phyloP scores from a whole-genome alignment of 1,139 yeast species.

The Hemisphaericaspora lyxosophila region DNA sequence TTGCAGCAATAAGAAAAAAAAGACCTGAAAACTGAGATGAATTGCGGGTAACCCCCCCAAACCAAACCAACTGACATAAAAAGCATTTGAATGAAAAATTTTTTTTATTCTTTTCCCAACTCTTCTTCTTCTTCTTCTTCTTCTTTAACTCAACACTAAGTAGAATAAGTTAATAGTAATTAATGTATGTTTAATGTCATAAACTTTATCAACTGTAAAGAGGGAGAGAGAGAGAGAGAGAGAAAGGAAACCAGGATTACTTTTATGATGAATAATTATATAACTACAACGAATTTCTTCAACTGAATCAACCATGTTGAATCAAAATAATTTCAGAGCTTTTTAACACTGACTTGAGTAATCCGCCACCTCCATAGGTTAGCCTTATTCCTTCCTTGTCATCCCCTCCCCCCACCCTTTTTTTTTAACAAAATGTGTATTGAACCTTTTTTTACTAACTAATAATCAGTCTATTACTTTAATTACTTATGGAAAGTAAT shows the following conservation, averaged over 20 bases:
- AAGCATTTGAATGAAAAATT: neutral
- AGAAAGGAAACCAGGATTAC: slow-evolving; percentile 1
- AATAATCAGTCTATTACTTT: neutral
- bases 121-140: neutral
- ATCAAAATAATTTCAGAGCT: slow-evolving; percentile 59
- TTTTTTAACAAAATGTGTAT: too few species aligned
- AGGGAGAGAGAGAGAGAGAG: too few species aligned
- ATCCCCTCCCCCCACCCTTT: too few species aligned
- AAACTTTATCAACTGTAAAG: slow-evolving; percentile 1
- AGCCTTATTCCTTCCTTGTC: neutral
- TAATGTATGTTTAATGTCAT: slow-evolving; percentile 5
- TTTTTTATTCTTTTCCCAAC: neutral
- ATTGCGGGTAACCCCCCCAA: neutral
- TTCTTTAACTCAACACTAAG: neutral
- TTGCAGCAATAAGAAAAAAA: neutral
- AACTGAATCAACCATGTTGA: slow-evolving; percentile 62
- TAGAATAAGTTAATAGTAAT: slow-evolving; percentile 1
- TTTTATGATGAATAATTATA: slow-evolving; percentile 40
- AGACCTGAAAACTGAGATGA: neutral
- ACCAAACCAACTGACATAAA: too few species aligned
- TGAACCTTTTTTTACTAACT: neutral
- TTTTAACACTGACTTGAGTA: slow-evolving; percentile 67
- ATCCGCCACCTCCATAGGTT: too few species aligned
- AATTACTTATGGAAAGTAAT: too few species aligned
- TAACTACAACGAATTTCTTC: slow-evolving; percentile 62